Evolutionary conservation across 140 eudicot genomes (phyloP).

Genomic region (Flaveria floridana): DNA sequence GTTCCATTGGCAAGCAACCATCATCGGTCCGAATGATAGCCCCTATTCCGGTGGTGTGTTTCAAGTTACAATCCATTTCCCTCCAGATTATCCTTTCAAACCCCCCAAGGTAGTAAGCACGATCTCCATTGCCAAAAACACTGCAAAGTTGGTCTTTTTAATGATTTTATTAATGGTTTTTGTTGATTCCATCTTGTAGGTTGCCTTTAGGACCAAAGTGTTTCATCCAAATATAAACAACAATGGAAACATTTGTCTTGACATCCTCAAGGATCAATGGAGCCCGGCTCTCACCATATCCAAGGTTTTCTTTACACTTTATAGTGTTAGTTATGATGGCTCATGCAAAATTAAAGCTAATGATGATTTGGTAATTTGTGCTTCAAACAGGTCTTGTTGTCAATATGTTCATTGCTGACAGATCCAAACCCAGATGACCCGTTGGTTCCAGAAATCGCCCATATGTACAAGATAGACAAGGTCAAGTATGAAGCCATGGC

Average conservation of each 20-base stretch:
- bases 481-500: conserved; percentile 77
- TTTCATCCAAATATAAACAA: conserved; percentile 83
- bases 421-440: conserved; percentile 90
- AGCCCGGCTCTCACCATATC: conserved; percentile 92
- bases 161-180: conserved; percentile 17
- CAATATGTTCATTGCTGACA: conserved; percentile 73
- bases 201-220: conserved; percentile 77
- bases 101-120: conserved; percentile 58
- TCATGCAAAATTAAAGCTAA: background rate
- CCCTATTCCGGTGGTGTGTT: conserved; percentile 80
- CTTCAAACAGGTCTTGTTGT: conserved; percentile 61
- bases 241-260: conserved; percentile 76
- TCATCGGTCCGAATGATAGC: conserved; percentile 77
- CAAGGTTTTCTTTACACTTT: conserved; percentile 41
- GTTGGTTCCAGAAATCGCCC: conserved; percentile 86
- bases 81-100: conserved; percentile 78
- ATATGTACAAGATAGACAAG: conserved; percentile 67
- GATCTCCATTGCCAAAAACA: background rate
- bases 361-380: conserved; percentile 8
- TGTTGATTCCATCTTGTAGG: conserved; percentile 41
- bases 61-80: conserved; percentile 75
- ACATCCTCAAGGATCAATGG: conserved; percentile 87
- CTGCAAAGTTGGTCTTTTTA: background rate
- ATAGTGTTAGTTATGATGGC: background rate
- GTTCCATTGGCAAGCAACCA: conserved; percentile 86